These are phyloP conservation scores for Phialocephala subalpina DNA, from an alignment of 2,329 filamentous ascomycete species.

Conservation along the genomic window DNA sequence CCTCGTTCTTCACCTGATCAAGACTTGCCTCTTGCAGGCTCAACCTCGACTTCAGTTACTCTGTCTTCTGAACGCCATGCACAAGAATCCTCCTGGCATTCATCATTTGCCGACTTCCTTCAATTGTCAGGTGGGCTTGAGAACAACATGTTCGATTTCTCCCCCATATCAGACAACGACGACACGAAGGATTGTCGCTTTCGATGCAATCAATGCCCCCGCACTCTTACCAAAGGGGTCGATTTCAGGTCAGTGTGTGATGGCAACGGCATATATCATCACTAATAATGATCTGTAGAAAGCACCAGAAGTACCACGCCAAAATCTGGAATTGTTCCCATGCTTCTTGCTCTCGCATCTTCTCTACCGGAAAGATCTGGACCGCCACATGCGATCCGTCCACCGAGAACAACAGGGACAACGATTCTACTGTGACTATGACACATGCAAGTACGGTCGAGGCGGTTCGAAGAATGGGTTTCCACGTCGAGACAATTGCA, in stretches of 20 bases:
- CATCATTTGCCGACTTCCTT: not conserved
- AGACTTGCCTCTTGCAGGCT: not conserved
- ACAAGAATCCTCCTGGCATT: not conserved
- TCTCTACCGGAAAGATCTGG: conserved; percentile 3
- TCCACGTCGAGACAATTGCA: not conserved
- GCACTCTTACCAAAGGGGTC: not conserved
- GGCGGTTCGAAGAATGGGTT: not conserved
- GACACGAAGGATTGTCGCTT: not conserved
- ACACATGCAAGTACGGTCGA: not conserved
- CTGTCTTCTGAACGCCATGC: not conserved
- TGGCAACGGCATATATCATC: not conserved
- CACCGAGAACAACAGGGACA: not conserved
- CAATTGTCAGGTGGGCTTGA: not conserved
- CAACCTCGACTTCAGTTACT: not conserved
- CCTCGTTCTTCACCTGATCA: not conserved
- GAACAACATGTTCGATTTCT: not conserved
- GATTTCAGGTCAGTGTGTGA: not conserved
- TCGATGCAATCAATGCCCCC: not conserved
- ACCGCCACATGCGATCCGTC: not conserved
- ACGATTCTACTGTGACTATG: not conserved
- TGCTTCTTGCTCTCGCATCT: not conserved
- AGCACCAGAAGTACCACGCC: conserved; percentile 1
- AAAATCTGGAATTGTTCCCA: not conserved
- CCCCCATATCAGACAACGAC: not conserved
- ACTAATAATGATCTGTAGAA: not conserved